Evolutionary conservation across 129 eudicot species (phyloP).

Genomic region (Centrapalus pauciflorus): DNA sequence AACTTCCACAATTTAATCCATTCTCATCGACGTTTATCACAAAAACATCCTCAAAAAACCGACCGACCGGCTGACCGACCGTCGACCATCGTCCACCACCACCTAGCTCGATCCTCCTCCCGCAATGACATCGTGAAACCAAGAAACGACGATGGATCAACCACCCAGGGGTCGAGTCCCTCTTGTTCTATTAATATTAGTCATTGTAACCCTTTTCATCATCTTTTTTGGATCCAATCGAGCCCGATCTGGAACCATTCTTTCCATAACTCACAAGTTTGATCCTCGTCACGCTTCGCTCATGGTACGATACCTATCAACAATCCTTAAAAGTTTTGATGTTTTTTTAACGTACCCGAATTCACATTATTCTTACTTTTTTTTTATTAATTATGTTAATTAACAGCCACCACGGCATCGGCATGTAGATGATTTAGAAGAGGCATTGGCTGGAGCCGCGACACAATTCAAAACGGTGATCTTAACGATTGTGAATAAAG

Average conservation of each 20-base stretch:
- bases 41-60: constrained; percentile 12
- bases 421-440: constrained; percentile 33
- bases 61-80: not conserved
- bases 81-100: not conserved
- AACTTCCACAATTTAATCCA: not conserved
- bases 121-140: not conserved
- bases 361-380: not conserved
- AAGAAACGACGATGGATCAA: not conserved
- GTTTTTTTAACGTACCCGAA: not conserved
- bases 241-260: constrained; percentile 4
- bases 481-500: constrained; percentile 50
- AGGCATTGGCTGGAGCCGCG: constrained; percentile 41
- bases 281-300: constrained; percentile 1
- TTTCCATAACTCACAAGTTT: constrained; percentile 3
- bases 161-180: constrained; percentile 14
- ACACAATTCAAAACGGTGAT: constrained; percentile 42
- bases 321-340: not conserved
- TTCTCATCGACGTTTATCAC: constrained; percentile 9
- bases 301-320: not conserved
- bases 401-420: constrained; percentile 1
- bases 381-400: not conserved
- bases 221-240: constrained; percentile 7
- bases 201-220: not conserved
- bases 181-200: constrained; percentile 9
- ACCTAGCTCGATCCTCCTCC: not conserved